Conservation (phyloP, 805 yeast genomes). For the Candida golubevii region DNA sequence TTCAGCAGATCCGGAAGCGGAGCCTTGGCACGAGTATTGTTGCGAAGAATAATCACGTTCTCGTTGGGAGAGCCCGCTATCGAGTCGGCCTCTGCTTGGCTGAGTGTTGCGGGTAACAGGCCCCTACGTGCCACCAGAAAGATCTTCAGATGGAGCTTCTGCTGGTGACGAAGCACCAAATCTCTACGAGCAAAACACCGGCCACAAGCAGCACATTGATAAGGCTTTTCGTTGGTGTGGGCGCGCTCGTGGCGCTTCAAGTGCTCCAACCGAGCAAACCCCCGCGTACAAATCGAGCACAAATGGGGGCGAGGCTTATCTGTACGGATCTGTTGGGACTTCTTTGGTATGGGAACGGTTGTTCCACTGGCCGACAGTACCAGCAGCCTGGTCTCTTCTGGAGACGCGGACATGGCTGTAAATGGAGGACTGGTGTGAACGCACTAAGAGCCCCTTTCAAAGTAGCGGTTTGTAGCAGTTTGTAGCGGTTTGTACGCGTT, state of each 20-base stretch:
- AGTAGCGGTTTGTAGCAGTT: too few species aligned
- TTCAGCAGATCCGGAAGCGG: conserved; percentile 34
- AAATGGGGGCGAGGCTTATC: conserved; percentile 93
- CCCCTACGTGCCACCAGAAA: conserved; percentile 15
- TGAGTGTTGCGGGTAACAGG: conserved; percentile 13
- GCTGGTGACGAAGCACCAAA: conserved; percentile 87
- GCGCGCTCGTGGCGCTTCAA: conserved; percentile 89
- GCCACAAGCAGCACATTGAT: conserved; percentile 94
- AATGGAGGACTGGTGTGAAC: not conserved
- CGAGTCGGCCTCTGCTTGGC: conserved; percentile 3
- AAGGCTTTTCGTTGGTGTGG: conserved; percentile 83
- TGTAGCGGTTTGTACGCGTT: too few species aligned
- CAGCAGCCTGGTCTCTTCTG: not conserved
- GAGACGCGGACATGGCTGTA: not conserved
- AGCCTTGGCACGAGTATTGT: conserved; percentile 49
- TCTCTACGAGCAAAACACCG: conserved; percentile 92
- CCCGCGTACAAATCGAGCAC: conserved; percentile 87
- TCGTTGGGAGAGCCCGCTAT: conserved; percentile 28
- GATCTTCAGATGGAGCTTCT: conserved; percentile 62
- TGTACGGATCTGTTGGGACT: conserved; percentile 77
- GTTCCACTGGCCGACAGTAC: conserved; percentile 10
- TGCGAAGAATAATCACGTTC: conserved; percentile 48
- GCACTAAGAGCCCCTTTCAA: not conserved
- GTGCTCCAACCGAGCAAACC: conserved; percentile 93
- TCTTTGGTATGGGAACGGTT: conserved; percentile 76